Evolutionary conservation across 495 filamentous ascomycete species (phyloP).

Genomic region (Aeminium ludgeri): DNA sequence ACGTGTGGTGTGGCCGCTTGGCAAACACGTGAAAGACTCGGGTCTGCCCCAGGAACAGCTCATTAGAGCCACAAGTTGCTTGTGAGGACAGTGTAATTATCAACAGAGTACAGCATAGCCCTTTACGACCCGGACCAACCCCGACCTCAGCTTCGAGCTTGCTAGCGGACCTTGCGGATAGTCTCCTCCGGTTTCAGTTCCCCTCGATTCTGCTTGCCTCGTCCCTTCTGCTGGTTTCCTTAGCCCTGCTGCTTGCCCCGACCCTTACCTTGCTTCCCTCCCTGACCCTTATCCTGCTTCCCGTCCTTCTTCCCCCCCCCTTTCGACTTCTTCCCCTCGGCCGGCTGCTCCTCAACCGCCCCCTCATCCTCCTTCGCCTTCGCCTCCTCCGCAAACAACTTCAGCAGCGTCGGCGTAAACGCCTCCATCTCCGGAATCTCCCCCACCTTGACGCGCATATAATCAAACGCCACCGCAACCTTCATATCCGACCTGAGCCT

Average conservation of each 20-base stretch:
- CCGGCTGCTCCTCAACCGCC: conserved; percentile 5
- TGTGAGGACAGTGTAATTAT: too few relatives aligned
- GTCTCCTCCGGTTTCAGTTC: too few relatives aligned
- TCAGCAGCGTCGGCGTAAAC: conserved; percentile 54
- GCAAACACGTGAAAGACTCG: too few relatives aligned
- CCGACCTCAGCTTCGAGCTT: too few relatives aligned
- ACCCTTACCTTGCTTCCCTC: conserved; percentile 16
- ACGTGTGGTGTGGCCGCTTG: too few relatives aligned
- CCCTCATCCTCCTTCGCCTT: conserved; percentile 13
- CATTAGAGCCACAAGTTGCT: too few relatives aligned
- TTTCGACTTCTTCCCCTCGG: conserved; percentile 13
- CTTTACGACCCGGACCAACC: too few relatives aligned
- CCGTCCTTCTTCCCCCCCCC: conserved; percentile 6
- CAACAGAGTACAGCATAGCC: too few relatives aligned
- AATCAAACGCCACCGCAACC: conserved; percentile 70
- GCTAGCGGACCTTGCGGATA: too few relatives aligned
- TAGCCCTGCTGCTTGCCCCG: conserved; percentile 11
- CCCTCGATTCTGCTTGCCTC: too few relatives aligned
- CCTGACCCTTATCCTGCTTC: conserved; percentile 13
- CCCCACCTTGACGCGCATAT: conserved; percentile 65
- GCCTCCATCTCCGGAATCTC: conserved; percentile 63
- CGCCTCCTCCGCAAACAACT: conserved; percentile 38
- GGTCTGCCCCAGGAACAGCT: too few relatives aligned
- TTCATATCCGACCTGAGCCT: conserved; percentile 29
- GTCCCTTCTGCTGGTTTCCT: conserved; percentile 1